Conservation (phyloP, 495 filamentous ascomycete species). For the Hypoxylon fragiforme region DNA sequence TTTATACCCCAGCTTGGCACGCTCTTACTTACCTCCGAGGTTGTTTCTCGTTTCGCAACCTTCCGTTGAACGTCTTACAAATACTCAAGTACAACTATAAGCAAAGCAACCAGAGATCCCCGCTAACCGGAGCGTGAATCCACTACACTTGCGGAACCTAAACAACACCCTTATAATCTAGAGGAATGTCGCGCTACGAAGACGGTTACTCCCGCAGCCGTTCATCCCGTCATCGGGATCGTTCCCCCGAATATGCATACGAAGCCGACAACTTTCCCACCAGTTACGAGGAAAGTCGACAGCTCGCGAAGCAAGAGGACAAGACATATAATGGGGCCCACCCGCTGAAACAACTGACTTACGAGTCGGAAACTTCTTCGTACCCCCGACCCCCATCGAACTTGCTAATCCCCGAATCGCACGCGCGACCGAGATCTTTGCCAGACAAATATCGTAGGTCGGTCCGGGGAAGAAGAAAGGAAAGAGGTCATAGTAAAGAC, state of each 20-base stretch:
- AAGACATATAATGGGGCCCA: background rate
- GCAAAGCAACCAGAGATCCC: background rate
- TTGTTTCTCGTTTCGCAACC: constrained; percentile 9
- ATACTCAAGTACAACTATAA: no score
- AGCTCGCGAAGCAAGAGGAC: constrained; percentile 12
- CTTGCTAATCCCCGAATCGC: constrained; percentile 19
- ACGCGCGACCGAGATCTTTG: constrained; percentile 29
- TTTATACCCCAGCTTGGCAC: constrained; percentile 1
- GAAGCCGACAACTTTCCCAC: constrained; percentile 10
- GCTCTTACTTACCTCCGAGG: background rate
- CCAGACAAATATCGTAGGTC: constrained; percentile 23
- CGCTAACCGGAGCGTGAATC: no score
- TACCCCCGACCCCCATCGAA: constrained; percentile 15
- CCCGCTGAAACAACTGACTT: constrained; percentile 27
- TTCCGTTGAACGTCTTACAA: constrained; percentile 1
- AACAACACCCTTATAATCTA: constrained; percentile 8
- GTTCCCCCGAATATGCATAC: constrained; percentile 23
- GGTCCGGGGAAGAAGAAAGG: constrained; percentile 22
- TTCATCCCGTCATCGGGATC: constrained; percentile 16
- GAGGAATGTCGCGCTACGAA: constrained; percentile 37
- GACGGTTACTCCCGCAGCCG: constrained; percentile 25
- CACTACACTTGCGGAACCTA: constrained; percentile 5
- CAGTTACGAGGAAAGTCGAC: constrained; percentile 24
- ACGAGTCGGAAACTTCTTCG: constrained; percentile 26
- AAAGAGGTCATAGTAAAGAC: constrained; percentile 13